Conservation (phyloP, 208 protist genomes). For the Acanthamoeba culbertsoni region DNA sequence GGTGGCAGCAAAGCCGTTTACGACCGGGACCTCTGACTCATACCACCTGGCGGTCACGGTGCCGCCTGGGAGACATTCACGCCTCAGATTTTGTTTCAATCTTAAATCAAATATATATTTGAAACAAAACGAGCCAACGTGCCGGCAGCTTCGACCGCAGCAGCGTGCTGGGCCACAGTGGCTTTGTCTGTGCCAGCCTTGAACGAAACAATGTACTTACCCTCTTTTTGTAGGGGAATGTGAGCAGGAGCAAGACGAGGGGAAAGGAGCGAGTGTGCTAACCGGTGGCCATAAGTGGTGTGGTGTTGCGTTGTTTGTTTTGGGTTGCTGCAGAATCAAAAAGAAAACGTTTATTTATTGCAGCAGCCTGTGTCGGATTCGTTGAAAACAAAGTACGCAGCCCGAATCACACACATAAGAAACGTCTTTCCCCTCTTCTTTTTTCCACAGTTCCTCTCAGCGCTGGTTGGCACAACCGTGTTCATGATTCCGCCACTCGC, state of each 20-base stretch:
- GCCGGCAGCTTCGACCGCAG: neutral
- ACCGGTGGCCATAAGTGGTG: neutral
- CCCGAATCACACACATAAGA: no score
- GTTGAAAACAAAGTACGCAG: no score
- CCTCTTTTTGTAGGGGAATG: neutral
- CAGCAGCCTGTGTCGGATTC: no score
- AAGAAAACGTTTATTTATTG: neutral
- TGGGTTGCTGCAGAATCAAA: neutral
- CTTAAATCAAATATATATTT: no score
- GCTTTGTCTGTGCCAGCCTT: conserved; percentile 26
- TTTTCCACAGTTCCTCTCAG: no score
- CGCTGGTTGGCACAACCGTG: no score
- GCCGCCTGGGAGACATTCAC: no score
- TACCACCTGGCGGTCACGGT: neutral
- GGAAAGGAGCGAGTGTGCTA: no score
- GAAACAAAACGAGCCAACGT: neutral
- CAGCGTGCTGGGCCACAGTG: neutral
- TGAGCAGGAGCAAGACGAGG: neutral
- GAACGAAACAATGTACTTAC: conserved; percentile 41
- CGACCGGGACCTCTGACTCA: neutral
- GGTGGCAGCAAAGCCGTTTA: conserved; percentile 46
- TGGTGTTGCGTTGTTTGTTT: neutral
- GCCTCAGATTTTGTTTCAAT: no score
- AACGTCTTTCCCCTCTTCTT: no score
- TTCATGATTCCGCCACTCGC: no score